A percentile compares a stretch with the other conserved stretches of the same genome.
Evolutionary conservation across 208 protist species (phyloP).

Genomic region (Spongospora subterranea): DNA sequence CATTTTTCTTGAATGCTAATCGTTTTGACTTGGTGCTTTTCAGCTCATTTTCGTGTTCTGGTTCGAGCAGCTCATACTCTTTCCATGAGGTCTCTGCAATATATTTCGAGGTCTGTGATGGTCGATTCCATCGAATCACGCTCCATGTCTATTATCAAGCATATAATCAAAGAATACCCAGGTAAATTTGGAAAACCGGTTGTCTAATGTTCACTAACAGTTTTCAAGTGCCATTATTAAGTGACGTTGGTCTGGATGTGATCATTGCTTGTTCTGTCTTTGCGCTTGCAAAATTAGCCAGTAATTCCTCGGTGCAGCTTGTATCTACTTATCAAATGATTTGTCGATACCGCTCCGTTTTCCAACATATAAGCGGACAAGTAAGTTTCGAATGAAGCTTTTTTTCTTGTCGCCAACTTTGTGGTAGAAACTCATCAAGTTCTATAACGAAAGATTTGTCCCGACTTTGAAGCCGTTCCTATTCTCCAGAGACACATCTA

Average conservation of each 20-base stretch:
- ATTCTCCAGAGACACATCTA: no score
- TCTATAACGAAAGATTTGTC: background rate
- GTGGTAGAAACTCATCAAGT: background rate
- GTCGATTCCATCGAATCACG: no score
- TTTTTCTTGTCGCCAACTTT: background rate
- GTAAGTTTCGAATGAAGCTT: background rate
- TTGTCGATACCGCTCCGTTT: background rate
- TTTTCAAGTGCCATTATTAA: no score
- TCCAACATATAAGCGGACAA: background rate
- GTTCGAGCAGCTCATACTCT: background rate
- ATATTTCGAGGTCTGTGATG: no score
- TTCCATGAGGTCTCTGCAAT: background rate
- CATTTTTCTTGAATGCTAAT: background rate
- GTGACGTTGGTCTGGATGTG: background rate
- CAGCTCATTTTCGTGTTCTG: background rate
- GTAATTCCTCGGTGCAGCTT: background rate
- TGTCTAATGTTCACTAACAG: no score
- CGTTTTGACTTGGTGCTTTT: background rate
- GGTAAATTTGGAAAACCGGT: no score
- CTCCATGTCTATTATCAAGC: no score
- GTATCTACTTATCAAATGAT: background rate
- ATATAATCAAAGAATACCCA: no score
- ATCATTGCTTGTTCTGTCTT: background rate
- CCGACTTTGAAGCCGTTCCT: background rate
- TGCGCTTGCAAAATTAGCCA: background rate